Evolutionary conservation across 495 filamentous ascomycete genomes (phyloP).

Genomic region (Penicillium cosmopolitanum): DNA sequence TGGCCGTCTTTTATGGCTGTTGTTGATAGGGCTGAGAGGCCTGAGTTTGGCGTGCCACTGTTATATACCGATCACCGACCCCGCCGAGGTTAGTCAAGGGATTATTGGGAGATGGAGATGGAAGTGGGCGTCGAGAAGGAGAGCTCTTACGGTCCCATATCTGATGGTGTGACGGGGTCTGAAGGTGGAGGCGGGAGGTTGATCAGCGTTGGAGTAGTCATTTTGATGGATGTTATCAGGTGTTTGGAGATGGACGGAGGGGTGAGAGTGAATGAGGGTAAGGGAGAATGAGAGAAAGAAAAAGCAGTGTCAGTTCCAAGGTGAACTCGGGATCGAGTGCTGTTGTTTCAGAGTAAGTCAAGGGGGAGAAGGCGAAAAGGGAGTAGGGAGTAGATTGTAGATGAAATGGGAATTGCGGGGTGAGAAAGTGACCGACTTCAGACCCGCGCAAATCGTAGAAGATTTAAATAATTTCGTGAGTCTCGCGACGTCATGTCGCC

Average conservation of each 20-base stretch:
- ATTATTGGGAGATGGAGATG: background rate
- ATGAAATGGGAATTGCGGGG: conserved; percentile 3
- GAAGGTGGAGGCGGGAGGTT: conserved; percentile 84
- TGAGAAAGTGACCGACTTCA: background rate
- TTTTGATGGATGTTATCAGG: conserved; percentile 10
- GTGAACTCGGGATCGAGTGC: background rate
- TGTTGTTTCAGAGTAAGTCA: background rate
- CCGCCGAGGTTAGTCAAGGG: conserved; percentile 12
- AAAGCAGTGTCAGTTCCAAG: conserved; percentile 2
- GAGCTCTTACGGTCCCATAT: conserved; percentile 77
- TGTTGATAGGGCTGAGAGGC: conserved; percentile 82
- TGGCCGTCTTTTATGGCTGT: conserved; percentile 95
- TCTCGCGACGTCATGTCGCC: conserved; percentile 21
- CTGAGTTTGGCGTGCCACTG: conserved; percentile 90
- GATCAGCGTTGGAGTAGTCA: conserved; percentile 68
- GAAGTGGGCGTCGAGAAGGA: conserved; percentile 2
- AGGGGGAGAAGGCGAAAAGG: background rate
- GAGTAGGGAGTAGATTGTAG: background rate
- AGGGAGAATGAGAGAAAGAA: background rate
- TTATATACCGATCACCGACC: background rate
- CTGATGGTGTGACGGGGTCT: conserved; percentile 84
- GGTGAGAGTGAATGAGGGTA: background rate
- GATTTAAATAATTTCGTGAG: no score
- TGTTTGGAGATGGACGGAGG: background rate
- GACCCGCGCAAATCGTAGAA: no score